These are phyloP conservation scores for Chlorella sp. DNA, from an alignment of 139 green algal genomes.

Conservation along the genomic window DNA sequence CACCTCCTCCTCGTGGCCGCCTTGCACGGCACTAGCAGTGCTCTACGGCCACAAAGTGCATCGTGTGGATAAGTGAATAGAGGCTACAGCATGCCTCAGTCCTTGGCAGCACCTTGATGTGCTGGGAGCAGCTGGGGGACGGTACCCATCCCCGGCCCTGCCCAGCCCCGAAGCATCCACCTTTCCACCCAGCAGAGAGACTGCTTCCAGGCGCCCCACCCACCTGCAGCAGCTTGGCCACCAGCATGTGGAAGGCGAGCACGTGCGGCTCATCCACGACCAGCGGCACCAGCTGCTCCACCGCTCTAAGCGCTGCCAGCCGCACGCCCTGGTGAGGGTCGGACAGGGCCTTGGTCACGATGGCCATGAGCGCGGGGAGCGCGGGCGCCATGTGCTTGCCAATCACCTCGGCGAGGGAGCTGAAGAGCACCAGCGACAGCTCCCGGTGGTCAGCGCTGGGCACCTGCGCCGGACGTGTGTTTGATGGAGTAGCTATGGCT, in stretches of 20 bases:
- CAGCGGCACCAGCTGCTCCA: constrained; percentile 37
- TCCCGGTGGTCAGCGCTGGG: constrained; percentile 43
- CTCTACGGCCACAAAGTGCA: too few species aligned
- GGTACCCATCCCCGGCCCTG: too few species aligned
- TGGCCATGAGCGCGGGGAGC: constrained; percentile 30
- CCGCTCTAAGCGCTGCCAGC: constrained; percentile 39
- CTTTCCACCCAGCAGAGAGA: too few species aligned
- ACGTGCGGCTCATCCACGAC: constrained; percentile 16
- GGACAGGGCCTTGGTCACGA: constrained; percentile 36
- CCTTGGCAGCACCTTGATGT: too few species aligned
- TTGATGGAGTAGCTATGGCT: too few species aligned
- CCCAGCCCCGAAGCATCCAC: too few species aligned
- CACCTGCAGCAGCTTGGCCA: constrained; percentile 30
- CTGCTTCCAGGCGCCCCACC: too few species aligned
- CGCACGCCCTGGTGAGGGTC: constrained; percentile 39
- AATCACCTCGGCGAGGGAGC: constrained; percentile 51
- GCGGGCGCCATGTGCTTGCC: constrained; percentile 24
- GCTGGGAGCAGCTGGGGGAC: too few species aligned
- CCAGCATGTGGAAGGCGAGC: constrained; percentile 38
- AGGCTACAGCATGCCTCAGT: too few species aligned
- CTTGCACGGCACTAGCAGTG: not conserved
- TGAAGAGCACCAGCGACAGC: constrained; percentile 57
- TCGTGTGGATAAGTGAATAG: not conserved
- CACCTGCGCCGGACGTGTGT: too few species aligned
- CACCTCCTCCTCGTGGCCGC: constrained; percentile 27